Conservation (phyloP, 176 grass and related monocot species). For the Hyparrhenia diplandra region DNA sequence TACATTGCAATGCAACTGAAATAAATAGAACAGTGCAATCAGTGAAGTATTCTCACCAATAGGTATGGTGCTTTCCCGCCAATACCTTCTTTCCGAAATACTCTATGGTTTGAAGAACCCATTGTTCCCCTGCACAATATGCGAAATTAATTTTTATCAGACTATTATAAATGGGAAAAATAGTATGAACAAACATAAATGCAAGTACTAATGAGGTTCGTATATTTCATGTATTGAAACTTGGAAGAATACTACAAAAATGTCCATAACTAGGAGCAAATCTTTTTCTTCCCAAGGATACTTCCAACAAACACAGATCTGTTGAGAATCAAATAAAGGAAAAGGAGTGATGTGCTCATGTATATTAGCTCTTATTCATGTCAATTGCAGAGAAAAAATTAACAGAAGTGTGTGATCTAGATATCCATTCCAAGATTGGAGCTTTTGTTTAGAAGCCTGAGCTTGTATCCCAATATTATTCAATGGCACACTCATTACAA, state of each 20-base stretch:
- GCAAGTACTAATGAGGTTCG: neutral
- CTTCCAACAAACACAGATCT: neutral
- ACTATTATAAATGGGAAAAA: neutral
- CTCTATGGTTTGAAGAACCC: slow-evolving; percentile 48
- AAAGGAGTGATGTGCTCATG: neutral
- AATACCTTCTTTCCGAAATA: slow-evolving; percentile 28
- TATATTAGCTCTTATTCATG: neutral
- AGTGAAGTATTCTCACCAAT: slow-evolving; percentile 22
- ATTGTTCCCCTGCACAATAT: slow-evolving; percentile 38
- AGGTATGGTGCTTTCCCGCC: slow-evolving; percentile 32
- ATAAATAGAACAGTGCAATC: neutral
- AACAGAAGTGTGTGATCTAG: neutral
- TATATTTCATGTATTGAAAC: neutral
- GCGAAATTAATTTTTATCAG: neutral
- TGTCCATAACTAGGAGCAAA: neutral
- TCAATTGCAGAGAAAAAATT: neutral
- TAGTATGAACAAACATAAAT: neutral
- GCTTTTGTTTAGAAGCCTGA: neutral
- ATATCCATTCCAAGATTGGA: neutral
- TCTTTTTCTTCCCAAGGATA: neutral
- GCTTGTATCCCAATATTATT: neutral
- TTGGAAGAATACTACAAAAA: neutral
- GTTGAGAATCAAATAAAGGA: neutral
- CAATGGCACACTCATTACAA: neutral
- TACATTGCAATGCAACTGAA: neutral